Percentiles rank a stretch among this genome's conserved stretches.
These are phyloP conservation scores for Mytilinidion resinicola DNA, from an alignment of 495 filamentous ascomycete species.

Conservation along the genomic window DNA sequence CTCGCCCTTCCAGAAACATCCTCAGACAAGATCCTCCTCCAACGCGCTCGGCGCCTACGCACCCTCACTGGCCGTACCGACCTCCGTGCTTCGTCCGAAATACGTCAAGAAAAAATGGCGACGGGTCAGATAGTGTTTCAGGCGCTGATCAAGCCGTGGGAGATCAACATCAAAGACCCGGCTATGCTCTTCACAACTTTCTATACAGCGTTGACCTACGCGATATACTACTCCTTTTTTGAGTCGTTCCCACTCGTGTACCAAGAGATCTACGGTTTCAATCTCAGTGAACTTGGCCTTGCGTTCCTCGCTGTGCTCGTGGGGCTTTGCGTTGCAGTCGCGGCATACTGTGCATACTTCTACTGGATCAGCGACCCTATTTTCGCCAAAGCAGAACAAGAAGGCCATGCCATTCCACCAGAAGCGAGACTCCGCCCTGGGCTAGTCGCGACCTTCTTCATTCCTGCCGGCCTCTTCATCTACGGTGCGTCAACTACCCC, in stretches of 20 bases:
- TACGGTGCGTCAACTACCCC: slow-evolving; percentile 35
- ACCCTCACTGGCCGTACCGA: slow-evolving; percentile 28
- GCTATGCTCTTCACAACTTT: slow-evolving; percentile 55
- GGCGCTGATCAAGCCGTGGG: slow-evolving; percentile 54
- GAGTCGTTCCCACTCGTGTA: slow-evolving; percentile 66
- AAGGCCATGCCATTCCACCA: slow-evolving; percentile 33
- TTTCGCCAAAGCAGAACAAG: slow-evolving; percentile 34
- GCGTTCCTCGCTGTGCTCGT: slow-evolving; percentile 57
- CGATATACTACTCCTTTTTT: slow-evolving; percentile 65
- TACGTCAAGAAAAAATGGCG: slow-evolving; percentile 38
- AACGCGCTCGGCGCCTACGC: slow-evolving; percentile 46
- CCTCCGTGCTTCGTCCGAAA: slow-evolving; percentile 29
- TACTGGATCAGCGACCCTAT: slow-evolving; percentile 46
- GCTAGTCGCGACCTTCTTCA: slow-evolving; percentile 44
- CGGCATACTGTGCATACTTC: slow-evolving; percentile 46
- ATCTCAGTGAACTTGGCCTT: slow-evolving; percentile 52
- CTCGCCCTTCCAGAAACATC: slow-evolving; percentile 49
- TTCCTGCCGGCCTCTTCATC: slow-evolving; percentile 55
- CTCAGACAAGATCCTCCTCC: slow-evolving; percentile 44
- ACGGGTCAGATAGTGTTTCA: slow-evolving; percentile 43
- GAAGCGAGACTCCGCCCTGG: slow-evolving; percentile 50
- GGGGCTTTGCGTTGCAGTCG: slow-evolving; percentile 47
- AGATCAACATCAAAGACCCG: slow-evolving; percentile 58
- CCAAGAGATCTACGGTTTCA: slow-evolving; percentile 54
- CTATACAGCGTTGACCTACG: slow-evolving; percentile 58